Evolutionary conservation across 2,329 filamentous ascomycete species (phyloP).

Genomic region (Neurospora crassa): DNA sequence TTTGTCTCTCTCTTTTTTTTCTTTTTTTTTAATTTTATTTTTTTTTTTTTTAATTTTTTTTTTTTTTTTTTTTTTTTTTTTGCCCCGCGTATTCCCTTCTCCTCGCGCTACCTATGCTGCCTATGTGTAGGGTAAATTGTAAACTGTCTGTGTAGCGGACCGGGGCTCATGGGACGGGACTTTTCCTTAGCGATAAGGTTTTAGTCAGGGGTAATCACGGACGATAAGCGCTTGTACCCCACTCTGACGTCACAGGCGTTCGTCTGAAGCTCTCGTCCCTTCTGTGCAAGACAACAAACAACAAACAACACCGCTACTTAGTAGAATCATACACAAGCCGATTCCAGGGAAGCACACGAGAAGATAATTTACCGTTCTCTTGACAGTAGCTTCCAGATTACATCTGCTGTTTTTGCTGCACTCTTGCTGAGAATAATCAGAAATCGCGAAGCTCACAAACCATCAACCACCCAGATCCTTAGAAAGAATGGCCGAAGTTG

Average conservation of each 20-base stretch:
- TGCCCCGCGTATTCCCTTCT: not conserved
- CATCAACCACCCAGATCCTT: not conserved
- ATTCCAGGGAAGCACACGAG: not conserved
- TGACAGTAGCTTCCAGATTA: not conserved
- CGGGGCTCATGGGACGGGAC: not conserved
- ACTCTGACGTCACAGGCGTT: not conserved
- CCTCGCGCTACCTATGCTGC: not conserved
- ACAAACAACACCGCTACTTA: not conserved
- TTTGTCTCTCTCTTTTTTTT: no score
- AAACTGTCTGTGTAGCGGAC: not conserved
- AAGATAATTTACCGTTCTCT: not conserved
- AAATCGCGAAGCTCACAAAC: not conserved
- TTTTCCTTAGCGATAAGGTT: not conserved
- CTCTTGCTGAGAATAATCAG: not conserved
- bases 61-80: not conserved
- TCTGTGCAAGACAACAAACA: not conserved
- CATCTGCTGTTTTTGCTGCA: not conserved
- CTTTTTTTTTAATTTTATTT: not conserved
- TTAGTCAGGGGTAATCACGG: not conserved
- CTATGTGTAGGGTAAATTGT: not conserved
- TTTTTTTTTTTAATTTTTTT: no score
- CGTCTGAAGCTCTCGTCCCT: not conserved
- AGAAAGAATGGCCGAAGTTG: conserved; percentile 28
- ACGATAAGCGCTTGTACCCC: not conserved
- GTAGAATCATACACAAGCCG: not conserved